Percentiles rank a stretch among this genome's conserved stretches.
phyloP scores from a whole-genome alignment of 371 early-diverging fungal species.

The Chytridium lagenaria region DNA sequence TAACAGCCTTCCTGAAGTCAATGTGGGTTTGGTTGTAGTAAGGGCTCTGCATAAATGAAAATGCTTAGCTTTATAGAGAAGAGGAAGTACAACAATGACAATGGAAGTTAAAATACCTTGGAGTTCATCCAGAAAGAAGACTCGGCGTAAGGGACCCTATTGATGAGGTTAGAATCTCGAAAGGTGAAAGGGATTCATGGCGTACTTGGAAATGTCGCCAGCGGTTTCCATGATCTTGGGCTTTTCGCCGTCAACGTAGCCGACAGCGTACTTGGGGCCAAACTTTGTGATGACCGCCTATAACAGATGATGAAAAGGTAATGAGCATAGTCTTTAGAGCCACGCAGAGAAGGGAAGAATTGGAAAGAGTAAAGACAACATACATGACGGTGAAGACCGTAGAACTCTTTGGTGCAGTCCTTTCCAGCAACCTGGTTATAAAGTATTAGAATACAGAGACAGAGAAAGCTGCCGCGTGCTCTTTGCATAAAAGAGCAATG shows the following conservation, averaged over 20 bases:
- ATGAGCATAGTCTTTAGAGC: too few relatives aligned
- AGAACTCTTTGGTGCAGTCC: conserved; percentile 65
- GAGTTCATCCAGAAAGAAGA: conserved; percentile 40
- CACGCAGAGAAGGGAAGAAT: not conserved
- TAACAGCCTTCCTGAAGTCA: conserved; percentile 56
- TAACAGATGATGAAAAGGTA: not conserved
- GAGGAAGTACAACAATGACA: too few relatives aligned
- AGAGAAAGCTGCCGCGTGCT: too few relatives aligned
- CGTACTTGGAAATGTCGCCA: conserved; percentile 14
- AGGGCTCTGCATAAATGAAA: conserved; percentile 62
- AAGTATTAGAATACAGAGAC: too few relatives aligned
- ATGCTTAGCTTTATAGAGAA: too few relatives aligned
- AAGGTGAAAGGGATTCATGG: not conserved
- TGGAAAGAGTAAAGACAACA: not conserved
- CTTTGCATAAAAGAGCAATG: too few relatives aligned
- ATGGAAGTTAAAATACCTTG: not conserved
- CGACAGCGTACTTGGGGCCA: conserved; percentile 56
- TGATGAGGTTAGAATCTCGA: not conserved
- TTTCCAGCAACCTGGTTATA: conserved; percentile 45
- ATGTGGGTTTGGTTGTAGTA: conserved; percentile 67
- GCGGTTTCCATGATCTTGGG: conserved; percentile 19
- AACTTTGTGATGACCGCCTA: conserved; percentile 68
- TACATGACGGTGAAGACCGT: conserved; percentile 64
- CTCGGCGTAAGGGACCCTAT: conserved; percentile 49
- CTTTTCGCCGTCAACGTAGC: conserved; percentile 51